Base-by-base conservation (phyloP, 192 early-diverging fungal species). In the Coemansia sp. region DNA sequence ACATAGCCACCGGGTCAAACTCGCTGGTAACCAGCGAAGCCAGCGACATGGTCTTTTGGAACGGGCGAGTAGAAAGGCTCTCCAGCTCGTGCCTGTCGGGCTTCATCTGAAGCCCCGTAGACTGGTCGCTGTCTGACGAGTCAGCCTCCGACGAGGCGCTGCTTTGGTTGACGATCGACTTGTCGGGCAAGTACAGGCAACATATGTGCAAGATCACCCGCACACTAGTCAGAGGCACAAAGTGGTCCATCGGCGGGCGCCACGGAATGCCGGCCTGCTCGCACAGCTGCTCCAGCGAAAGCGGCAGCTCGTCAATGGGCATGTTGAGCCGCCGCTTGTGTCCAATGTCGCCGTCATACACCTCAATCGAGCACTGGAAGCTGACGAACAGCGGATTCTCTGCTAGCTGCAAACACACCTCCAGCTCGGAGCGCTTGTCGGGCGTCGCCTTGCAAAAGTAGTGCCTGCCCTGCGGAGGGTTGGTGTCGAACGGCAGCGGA, bases 41-140 rank as follows among this genome's bases (percentile, higher is more conserved):
- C 9, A 73, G 67, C 42, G 76, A 73, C 67, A 73, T 80, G 12
- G 76, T 80, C 46, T 80, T 70, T 54, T 73, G 70, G 54, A 80
- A 80, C 54, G 66, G 60, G 34, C 57, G 66, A 19, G 70, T 39
- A 32, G 60, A 52, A 10, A 63, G 60, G 63, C 63, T 73, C 14
- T 53, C 67, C 32, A 70, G 41, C 63, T 73, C 65, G 40, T 67
- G 55, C 53, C 34, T 60, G 56, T 70, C 70, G 5, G 76, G 63
- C 41, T 79, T 72, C 18, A 62, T 41, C 53, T 43, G 61, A 39
- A 69, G 38, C 10, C 27, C 15, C 36, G 61, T 66, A 6, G 50
- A 41, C 18, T 56, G 50, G 18, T 68, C 72, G 11, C 27, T 60
- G 19, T 26, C 41, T 3, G 34, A 33, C 17, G 65, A 22, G 7